These are phyloP conservation scores for Pestalotiopsis fici DNA, from an alignment of 2,329 filamentous ascomycete species.

Conservation along the genomic window DNA sequence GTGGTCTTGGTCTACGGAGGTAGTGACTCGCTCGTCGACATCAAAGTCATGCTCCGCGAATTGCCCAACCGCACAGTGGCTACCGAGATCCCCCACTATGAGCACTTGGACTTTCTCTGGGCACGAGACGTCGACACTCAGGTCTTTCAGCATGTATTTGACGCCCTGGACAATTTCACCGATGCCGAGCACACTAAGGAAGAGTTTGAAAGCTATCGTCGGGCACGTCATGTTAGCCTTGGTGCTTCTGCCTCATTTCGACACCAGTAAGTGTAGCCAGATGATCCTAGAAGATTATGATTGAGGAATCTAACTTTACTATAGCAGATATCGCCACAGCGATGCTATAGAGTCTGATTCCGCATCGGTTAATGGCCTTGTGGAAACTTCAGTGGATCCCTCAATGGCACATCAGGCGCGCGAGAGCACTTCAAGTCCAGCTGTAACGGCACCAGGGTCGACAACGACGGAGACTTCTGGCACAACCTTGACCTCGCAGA, in stretches of 20 bases:
- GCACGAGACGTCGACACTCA: constrained; percentile 79
- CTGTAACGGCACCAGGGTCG: constrained; percentile 2
- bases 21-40: constrained; percentile 91
- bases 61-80: constrained; percentile 83
- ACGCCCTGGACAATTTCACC: constrained; percentile 76
- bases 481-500: constrained; percentile 10
- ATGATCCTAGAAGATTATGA: not conserved
- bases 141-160: constrained; percentile 90
- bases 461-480: not conserved
- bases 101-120: constrained; percentile 97
- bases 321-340: constrained; percentile 24
- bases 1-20: constrained; percentile 93
- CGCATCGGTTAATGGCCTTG: constrained; percentile 21
- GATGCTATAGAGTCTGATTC: constrained; percentile 30
- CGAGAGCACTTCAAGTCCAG: constrained; percentile 18
- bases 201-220: constrained; percentile 60
- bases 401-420: constrained; percentile 23
- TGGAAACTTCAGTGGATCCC: constrained; percentile 17
- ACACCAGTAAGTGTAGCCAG: constrained; percentile 28
- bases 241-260: constrained; percentile 32
- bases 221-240: constrained; percentile 52
- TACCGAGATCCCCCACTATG: constrained; percentile 87
- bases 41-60: constrained; percentile 87
- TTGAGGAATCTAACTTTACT: not conserved
- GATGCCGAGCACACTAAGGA: constrained; percentile 58